Evolutionary conservation across 177 flowering plant species (phyloP), one percentile per base, ranked within the genome.

Genomic region (Vitis hybrid): DNA sequence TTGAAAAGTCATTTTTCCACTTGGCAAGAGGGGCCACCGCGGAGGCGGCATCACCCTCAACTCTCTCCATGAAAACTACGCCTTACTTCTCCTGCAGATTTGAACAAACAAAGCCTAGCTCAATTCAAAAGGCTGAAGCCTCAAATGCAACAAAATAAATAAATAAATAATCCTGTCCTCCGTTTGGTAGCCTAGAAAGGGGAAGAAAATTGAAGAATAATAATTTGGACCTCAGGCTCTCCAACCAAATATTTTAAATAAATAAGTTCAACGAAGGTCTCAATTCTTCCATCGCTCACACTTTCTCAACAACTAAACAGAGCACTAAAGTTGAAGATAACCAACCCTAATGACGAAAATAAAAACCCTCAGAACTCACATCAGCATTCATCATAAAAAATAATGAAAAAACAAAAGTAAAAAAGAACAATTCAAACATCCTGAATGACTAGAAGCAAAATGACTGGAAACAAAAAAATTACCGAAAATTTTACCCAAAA

Each of bases 1-100:
- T 83, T 12, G 91, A 79, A 58, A 85, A 83, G 62, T 89, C 88
- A 61, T 69, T 75, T 65, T 78, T 83, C 89, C 86, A 86, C 67
- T 86, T 87, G 48, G 85, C 83, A 26, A 89, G 32, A 13, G 89
- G 89, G 17, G 80, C 79, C 58, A 69, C 72, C 5, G 76, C 69
- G 21, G 74, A 59, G 60, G 64, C 77, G 52, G 69, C 75, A 19
- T 80, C 87, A 11, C 67, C 84, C 62, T 77, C 83, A 60, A 56
- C 71, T 65, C 82, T 85, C 66, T 85, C 88, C 87, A 88, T 88
- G 50, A 66, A 68, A 32, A 50, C 54, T 51, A 55, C 54, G 15
- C 10, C 50, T 60, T 18, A 18, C 3, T 64, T 58, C 54, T 66
- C 60, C 69, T 66, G 54, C 58, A 69, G 67, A 69, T 26, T 50